These are phyloP conservation scores for Amaranthus hypochondriacus DNA, from an alignment of 148 eudicot species.

Conservation along the genomic window DNA sequence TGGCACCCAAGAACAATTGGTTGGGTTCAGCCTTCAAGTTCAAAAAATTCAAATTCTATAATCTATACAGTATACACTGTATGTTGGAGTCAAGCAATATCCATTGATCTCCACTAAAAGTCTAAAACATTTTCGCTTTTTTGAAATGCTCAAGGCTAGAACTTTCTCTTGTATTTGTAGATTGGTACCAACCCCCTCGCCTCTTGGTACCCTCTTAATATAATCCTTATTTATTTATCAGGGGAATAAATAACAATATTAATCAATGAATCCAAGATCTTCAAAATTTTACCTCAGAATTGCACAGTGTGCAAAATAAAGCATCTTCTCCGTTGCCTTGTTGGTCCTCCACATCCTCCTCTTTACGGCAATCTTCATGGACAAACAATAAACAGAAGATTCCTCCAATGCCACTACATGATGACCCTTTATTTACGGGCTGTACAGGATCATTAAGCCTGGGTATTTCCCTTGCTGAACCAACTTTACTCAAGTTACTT, in stretches of 20 bases:
- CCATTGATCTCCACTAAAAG: too few species aligned
- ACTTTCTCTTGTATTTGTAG: too few species aligned
- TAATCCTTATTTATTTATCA: too few species aligned
- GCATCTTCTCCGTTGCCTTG: constrained; percentile 73
- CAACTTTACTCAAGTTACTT: constrained; percentile 63
- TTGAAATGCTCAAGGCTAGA: too few species aligned
- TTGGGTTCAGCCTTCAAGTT: too few species aligned
- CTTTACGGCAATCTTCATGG: constrained; percentile 74
- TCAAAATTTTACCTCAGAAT: constrained; percentile 60
- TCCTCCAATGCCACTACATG: constrained; percentile 45
- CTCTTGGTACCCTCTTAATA: too few species aligned
- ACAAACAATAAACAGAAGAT: constrained; percentile 66
- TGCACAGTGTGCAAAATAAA: constrained; percentile 86
- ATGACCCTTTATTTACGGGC: constrained; percentile 28
- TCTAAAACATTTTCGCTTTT: too few species aligned
- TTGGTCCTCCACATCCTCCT: constrained; percentile 48
- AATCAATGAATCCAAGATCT: not conserved
- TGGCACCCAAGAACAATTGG: too few species aligned
- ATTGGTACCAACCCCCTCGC: too few species aligned
- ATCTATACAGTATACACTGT: too few species aligned
- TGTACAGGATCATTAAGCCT: constrained; percentile 29
- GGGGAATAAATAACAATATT: not conserved
- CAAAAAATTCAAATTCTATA: too few species aligned
- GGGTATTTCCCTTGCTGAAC: constrained; percentile 46
- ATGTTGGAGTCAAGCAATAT: too few species aligned